Base-by-base conservation (phyloP, 768 basidiomycete genomes). In the Pisolithus tinctorius region DNA sequence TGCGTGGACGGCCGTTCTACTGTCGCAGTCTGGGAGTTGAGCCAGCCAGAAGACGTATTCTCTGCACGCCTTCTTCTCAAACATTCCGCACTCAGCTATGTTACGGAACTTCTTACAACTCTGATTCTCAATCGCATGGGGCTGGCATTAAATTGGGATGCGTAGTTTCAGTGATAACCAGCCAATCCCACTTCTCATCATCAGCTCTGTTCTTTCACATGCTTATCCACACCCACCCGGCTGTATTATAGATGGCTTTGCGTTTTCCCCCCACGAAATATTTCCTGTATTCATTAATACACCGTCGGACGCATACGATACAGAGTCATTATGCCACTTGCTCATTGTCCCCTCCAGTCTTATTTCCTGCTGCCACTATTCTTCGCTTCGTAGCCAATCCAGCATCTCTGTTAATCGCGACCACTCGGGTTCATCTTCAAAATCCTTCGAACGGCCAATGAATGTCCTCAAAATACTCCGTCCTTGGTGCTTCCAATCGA, bases 361-460 rank as follows among this genome's bases (percentile, higher is more conserved):
- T 31, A 50, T 48, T 48, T 37, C 11, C 41, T 23, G 47, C 29
- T 36, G 37, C 31, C 52, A 52, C 37, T 49, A 56, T 31, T 59
- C 49, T 36, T 50, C 60, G 39, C 39, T 61, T 45, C 56, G 51
- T 41, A 66, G 51, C 47, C 61, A 65, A 13, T 58, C 55, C 46
- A 82, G 72, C 59, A 93, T 65, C 54, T 75, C 79, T 60, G 74
- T 73, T 61, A 98, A 71, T 55, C 74, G 72, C 26, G 72, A 64
- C 85, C 88, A 97, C 71, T 92, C 93, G 4, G 83, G 78, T 65
- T 96, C 89, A 47, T 93, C 93, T 66, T 86, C 88, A 57, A 93
- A 97, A 52, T 83, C 89, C 67, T 75, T 84, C 53, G 89, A 91
- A 53, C 89, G 75, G 6, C 88, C 94, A 69, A 90, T 78, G 69